phyloP scores from a whole-genome alignment of 2,329 filamentous ascomycete genomes.

The Neophaeococcomyces mojaviensis region DNA sequence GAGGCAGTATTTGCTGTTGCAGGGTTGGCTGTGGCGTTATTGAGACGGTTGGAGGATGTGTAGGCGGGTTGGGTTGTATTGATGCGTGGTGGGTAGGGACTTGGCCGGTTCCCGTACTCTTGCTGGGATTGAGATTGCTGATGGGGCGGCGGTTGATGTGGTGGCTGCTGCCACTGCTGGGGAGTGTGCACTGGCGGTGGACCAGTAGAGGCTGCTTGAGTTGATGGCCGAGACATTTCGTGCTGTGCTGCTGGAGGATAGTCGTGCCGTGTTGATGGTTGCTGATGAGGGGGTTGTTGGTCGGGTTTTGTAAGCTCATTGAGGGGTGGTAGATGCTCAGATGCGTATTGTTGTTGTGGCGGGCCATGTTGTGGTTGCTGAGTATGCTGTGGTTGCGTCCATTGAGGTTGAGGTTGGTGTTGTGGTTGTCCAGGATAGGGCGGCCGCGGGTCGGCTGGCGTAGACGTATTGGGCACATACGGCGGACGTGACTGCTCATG shows the following conservation, averaged over 20 bases:
- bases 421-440: constrained; percentile 16
- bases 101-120: background rate
- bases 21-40: background rate
- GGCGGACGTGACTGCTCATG: constrained; percentile 32
- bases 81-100: constrained; percentile 3
- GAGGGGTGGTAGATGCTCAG: constrained; percentile 19
- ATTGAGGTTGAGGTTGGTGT: constrained; percentile 12
- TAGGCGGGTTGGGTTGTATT: constrained; percentile 8
- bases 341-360: constrained; percentile 12
- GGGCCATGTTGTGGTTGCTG: constrained; percentile 14
- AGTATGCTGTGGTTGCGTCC: constrained; percentile 11
- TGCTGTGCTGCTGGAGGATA: constrained; percentile 7
- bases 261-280: constrained; percentile 10
- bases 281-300: background rate
- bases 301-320: constrained; percentile 18
- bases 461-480: constrained; percentile 34
- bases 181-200: background rate
- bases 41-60: background rate
- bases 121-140: constrained; percentile 9
- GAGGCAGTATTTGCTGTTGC: background rate
- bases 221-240: constrained; percentile 17
- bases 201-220: constrained; percentile 9
- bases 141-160: constrained; percentile 13
- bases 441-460: constrained; percentile 10
- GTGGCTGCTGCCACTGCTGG: constrained; percentile 2